Base-by-base conservation (phyloP, 2,329 filamentous ascomycete genomes). In the Xylariaceae sp. region DNA sequence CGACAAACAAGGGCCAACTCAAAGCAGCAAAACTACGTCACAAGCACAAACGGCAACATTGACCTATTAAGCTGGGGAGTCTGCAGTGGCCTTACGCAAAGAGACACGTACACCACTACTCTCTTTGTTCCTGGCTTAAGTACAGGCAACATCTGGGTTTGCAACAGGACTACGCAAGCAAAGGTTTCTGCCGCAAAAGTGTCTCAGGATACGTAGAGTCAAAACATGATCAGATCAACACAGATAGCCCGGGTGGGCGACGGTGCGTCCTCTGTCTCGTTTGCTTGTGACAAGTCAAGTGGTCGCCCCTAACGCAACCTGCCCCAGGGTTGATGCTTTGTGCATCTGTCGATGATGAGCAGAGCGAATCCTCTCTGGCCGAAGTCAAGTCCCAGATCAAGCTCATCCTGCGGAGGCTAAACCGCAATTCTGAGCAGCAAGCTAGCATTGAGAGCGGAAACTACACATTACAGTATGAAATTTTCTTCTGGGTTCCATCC, bases 361-460 rank as follows among this genome's bases (percentile, higher is more conserved):
- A 67, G 79, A 83, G 87, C 63, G 88, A 93, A 70, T 77, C 84
- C 62, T 83, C 91, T 67, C 85, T 97, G 64, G 79, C 83, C 64
- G 92, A 97, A 72, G 88, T 95, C 76, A 97, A 97, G 75, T 81
- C 82, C 59, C 92, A 97, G 73, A 86, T 92, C 50, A 95, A 96
- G 75, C 87, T 95, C 72, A 85, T 99, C 70, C 85, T 97, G 63
- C 89, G 92, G 67, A 86, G 91, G 62, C 81, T 99, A 62, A 93
- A 87, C 74, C 88, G 89, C 75, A 94, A 92, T 72, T 89, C 92
- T 9, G 93, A 95, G 70, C 83, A 88, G 41, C 92, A 96, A 76
- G 94, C 93, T 50, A 92, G 85, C 71, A 96, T 99, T 75, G 93
- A 97, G 75, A 89, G 87, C 62, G 86, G 88, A 61, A 67, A 72